These are phyloP conservation scores for Prunus kanzakura DNA, from an alignment of 306 rosid genomes.

Conservation along the genomic window DNA sequence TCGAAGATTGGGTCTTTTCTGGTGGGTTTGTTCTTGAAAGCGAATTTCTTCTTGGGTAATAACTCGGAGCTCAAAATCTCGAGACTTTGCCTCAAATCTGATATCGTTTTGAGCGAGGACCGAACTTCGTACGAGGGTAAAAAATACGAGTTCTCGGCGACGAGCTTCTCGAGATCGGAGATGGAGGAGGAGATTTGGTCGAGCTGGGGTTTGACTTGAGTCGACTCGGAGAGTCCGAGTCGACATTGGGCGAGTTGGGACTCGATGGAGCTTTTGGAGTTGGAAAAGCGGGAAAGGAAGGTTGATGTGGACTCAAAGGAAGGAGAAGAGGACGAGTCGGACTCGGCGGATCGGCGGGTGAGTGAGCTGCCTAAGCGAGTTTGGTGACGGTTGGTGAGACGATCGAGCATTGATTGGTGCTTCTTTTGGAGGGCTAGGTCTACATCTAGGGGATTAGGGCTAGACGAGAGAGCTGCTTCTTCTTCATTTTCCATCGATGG, in stretches of 20 bases:
- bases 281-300: constrained; percentile 54
- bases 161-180: constrained; percentile 69
- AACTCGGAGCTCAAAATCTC: constrained; percentile 43
- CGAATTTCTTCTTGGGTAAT: constrained; percentile 71
- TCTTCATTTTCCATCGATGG: constrained; percentile 38
- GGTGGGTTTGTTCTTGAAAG: constrained; percentile 54
- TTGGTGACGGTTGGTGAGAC: constrained; percentile 67
- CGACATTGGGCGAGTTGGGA: constrained; percentile 44
- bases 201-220: constrained; percentile 47
- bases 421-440: constrained; percentile 49
- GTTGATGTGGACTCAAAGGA: constrained; percentile 51
- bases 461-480: constrained; percentile 7
- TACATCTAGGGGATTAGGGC: constrained; percentile 10
- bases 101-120: constrained; percentile 60
- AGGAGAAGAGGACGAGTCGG: constrained; percentile 39
- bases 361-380: constrained; percentile 41
- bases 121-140: constrained; percentile 80
- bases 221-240: constrained; percentile 32
- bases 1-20: constrained; percentile 41
- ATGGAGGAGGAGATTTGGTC: constrained; percentile 58
- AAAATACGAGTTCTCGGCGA: constrained; percentile 70
- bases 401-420: constrained; percentile 68
- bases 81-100: constrained; percentile 55
- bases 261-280: constrained; percentile 50
- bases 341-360: constrained; percentile 27